These are phyloP conservation scores for Thinopyrum elongatum DNA, from an alignment of 176 grass and related monocot species.

Conservation along the genomic window DNA sequence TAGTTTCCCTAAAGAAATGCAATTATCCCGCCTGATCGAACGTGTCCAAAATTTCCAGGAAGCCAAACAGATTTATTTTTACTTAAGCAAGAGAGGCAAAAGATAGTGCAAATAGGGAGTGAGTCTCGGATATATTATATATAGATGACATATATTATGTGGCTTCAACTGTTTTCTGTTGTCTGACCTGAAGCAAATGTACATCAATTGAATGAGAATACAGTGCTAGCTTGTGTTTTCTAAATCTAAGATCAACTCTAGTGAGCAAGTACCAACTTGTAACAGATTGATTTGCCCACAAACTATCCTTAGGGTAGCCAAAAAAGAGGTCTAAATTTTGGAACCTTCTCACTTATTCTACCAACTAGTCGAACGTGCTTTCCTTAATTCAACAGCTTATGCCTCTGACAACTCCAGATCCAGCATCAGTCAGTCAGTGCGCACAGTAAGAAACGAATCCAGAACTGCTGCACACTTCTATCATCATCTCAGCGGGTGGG, in stretches of 20 bases:
- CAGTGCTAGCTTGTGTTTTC: background rate
- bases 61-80: too few relatives aligned
- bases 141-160: too few relatives aligned
- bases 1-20: too few relatives aligned
- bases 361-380: background rate
- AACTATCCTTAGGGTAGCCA: background rate
- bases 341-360: background rate
- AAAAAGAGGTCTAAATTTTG: background rate
- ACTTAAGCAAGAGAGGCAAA: too few relatives aligned
- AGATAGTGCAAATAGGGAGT: too few relatives aligned
- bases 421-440: background rate
- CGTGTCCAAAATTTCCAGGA: too few relatives aligned
- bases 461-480: background rate
- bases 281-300: background rate
- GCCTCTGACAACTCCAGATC: background rate
- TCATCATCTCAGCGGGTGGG: slow-evolving; percentile 33
- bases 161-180: too few relatives aligned
- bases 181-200: too few relatives aligned
- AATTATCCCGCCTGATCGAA: too few relatives aligned
- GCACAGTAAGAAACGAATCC: background rate
- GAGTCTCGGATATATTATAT: too few relatives aligned
- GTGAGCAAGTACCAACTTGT: background rate
- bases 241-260: background rate
- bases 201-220: background rate
- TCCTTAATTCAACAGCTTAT: background rate